Evolutionary conservation across 345 rosid species (phyloP).

Genomic region (Bretschneidera sinensis): DNA sequence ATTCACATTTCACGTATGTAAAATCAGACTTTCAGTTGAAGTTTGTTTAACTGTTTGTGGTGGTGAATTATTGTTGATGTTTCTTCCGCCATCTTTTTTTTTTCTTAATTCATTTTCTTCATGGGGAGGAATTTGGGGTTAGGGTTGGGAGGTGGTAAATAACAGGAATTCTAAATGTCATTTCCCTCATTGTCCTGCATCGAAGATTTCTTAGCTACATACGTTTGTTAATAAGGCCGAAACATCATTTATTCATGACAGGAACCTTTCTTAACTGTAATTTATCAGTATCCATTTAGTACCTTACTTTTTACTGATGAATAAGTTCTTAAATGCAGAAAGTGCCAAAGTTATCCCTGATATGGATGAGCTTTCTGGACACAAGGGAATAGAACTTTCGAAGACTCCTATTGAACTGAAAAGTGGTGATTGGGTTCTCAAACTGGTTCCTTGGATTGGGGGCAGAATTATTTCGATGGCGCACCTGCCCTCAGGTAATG

Average conservation of each 20-base stretch:
- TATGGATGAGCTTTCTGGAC: slow-evolving; percentile 46
- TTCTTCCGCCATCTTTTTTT: background rate
- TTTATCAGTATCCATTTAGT: slow-evolving; percentile 4
- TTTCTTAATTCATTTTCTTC: background rate
- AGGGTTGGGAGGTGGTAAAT: no score
- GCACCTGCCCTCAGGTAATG: slow-evolving; percentile 81
- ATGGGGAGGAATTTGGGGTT: no score
- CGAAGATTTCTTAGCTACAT: background rate
- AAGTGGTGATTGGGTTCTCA: slow-evolving; percentile 65
- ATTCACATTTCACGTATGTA: no score
- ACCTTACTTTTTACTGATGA: slow-evolving; percentile 3
- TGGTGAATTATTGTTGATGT: background rate
- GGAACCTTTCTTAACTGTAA: background rate
- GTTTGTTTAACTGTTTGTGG: background rate
- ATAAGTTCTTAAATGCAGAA: slow-evolving; percentile 38
- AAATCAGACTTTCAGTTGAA: background rate
- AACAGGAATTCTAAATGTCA: no score
- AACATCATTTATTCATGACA: background rate
- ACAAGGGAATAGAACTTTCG: slow-evolving; percentile 64
- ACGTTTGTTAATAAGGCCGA: background rate
- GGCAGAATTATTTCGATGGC: slow-evolving; percentile 91
- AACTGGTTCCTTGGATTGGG: slow-evolving; percentile 91
- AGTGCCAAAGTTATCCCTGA: slow-evolving; percentile 51
- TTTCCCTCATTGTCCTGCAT: no score
- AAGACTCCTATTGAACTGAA: slow-evolving; percentile 54